Conservation (phyloP, 2,329 filamentous ascomycete species). For the Fonsecaea nubica region DNA sequence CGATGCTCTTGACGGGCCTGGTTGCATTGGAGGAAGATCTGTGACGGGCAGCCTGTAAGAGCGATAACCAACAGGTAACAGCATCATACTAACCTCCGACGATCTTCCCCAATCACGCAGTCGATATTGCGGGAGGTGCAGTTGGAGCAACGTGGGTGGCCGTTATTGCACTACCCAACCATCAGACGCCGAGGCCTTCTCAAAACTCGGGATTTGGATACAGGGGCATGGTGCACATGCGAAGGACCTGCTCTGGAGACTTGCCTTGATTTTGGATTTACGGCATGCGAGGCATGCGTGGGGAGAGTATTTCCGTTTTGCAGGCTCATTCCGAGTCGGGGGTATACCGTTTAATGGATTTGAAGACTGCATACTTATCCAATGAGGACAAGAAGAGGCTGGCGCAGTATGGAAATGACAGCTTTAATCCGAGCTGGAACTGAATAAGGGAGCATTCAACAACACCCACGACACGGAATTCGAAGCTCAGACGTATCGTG, state of each 20-base stretch:
- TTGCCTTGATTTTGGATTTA: slow-evolving; percentile 11
- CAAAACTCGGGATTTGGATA: background rate
- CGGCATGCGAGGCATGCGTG: slow-evolving; percentile 10
- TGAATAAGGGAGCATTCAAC: background rate
- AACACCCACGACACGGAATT: background rate
- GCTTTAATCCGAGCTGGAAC: background rate
- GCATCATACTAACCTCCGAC: slow-evolving; percentile 7
- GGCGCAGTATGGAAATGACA: background rate
- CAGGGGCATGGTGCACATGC: slow-evolving; percentile 1
- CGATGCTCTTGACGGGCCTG: background rate
- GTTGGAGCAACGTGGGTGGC: slow-evolving; percentile 20
- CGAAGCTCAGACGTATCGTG: background rate
- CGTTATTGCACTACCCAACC: slow-evolving; percentile 14
- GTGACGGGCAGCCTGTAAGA: background rate
- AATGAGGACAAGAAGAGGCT: background rate
- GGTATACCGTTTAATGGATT: background rate
- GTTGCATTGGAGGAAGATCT: background rate
- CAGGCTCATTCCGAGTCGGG: slow-evolving; percentile 7
- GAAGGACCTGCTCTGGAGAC: slow-evolving; percentile 3
- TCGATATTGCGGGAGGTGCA: slow-evolving; percentile 18
- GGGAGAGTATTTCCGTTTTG: slow-evolving; percentile 3
- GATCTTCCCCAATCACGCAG: slow-evolving; percentile 19
- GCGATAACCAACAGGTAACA: background rate
- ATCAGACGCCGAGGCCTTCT: background rate
- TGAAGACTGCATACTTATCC: background rate